phyloP scores from a whole-genome alignment of 768 basidiomycete genomes.

The Pleurotus platypus region DNA sequence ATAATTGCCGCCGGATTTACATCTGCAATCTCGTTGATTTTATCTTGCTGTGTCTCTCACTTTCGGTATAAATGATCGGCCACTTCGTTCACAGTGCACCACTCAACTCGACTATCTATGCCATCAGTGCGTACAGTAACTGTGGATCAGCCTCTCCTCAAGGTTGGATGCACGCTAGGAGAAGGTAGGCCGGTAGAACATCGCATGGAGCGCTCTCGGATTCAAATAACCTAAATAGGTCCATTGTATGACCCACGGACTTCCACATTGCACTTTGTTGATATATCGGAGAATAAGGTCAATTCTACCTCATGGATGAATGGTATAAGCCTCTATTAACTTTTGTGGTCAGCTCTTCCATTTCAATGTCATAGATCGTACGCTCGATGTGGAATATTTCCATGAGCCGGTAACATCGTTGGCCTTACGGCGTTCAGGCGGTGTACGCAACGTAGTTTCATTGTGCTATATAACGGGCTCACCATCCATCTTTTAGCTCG shows the following conservation, averaged over 20 bases:
- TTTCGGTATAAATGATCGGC: conserved; percentile 18
- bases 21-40: conserved; percentile 13
- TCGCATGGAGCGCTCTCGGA: conserved; percentile 15
- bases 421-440: conserved; percentile 42
- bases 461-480: neutral
- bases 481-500: conserved; percentile 35
- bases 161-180: conserved; percentile 53
- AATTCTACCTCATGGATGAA: conserved; percentile 5
- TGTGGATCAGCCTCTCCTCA: conserved; percentile 44
- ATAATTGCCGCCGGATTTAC: conserved; percentile 18
- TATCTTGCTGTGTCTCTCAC: conserved; percentile 15
- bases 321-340: neutral
- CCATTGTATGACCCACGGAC: conserved; percentile 59
- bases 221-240: conserved; percentile 32
- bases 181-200: conserved; percentile 43
- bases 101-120: conserved; percentile 1
- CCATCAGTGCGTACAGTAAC: conserved; percentile 23
- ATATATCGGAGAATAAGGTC: conserved; percentile 56
- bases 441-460: conserved; percentile 35
- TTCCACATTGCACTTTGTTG: conserved; percentile 61
- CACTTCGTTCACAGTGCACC: conserved; percentile 3
- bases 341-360: conserved; percentile 43
- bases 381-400: conserved; percentile 44
- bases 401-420: conserved; percentile 57
- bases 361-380: conserved; percentile 36